Base-by-base conservation (phyloP, 2,329 filamentous ascomycete genomes). In the Fusarium nisikadoi region DNA sequence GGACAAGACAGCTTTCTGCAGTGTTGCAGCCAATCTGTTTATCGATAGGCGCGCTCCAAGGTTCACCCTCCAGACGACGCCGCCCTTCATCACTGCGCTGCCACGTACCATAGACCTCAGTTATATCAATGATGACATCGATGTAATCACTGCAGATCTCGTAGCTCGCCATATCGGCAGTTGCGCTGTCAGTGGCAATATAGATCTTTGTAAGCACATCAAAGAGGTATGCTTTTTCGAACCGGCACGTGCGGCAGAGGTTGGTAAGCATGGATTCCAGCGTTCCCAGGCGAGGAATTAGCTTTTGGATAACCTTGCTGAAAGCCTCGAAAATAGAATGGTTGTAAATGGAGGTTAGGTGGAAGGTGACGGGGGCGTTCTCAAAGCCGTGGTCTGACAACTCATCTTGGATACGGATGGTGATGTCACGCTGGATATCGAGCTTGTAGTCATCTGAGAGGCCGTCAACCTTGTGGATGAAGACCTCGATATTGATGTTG, bases 111-210 rank as follows among this genome's bases (percentile, higher is more conserved):
- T 98, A 99, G 42, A 99, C 92, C 79, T 98, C 95, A 33, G 94
- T 96, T 59, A 98, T 93, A 80, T 99, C 96, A 65, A 98, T 95
- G 70, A 99, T 97, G 68, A 98, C 94, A 81, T 99, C 96, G 75
- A 99, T 98, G 80, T 97, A 98, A 80, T 99, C 96, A 54, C 94
- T 97, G 84, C 96, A 99, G 79, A 98, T 97, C 84, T 98, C 96
- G 81, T 99, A 99, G 80, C 93, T 95, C 45, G 93, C 93, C 87
- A 98, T 96, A 79, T 98, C 95, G 36, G 95, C 94, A 1, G 95
- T 95, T 42, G 93, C 92, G 35, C 92, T 96, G 81, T 99, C 96
- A 9, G 95, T 98, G 2, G 96, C 96, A 75, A 99, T 97, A 84
- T 99, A 99, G 70, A 99, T 97, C 84, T 99, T 99, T 83, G 94